A percentile compares a stretch with the other conserved stretches of the same genome.
phyloP scores from a whole-genome alignment of 1,284 basidiomycete species.

The Microbotryum scabiosae region DNA sequence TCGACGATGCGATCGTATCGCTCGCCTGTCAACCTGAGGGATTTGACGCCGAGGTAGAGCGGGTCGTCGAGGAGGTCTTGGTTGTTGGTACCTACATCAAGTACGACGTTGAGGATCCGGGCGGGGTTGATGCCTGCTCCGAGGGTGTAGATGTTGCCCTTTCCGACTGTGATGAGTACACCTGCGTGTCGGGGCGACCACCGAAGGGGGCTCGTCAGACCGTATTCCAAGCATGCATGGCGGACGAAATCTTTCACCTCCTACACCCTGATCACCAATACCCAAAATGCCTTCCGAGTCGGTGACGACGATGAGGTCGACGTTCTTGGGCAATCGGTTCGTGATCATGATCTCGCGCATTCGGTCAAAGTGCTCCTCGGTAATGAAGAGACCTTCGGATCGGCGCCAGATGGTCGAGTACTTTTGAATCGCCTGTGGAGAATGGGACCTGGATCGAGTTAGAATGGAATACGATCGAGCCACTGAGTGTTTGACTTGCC shows the following conservation, averaged over 20 bases:
- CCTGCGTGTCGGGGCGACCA: constrained; percentile 4
- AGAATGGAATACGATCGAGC: too few relatives aligned
- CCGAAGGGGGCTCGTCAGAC: constrained; percentile 43
- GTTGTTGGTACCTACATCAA: constrained; percentile 83
- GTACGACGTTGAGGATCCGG: constrained; percentile 66
- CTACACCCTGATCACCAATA: constrained; percentile 45
- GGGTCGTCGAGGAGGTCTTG: constrained; percentile 60
- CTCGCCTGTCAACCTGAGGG: constrained; percentile 55
- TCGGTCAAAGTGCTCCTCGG: constrained; percentile 54
- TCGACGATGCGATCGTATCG: constrained; percentile 61
- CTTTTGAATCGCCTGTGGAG: constrained; percentile 53
- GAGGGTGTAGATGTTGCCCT: constrained; percentile 62
- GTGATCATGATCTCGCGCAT: constrained; percentile 48
- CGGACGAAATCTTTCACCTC: constrained; percentile 9
- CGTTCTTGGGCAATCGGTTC: constrained; percentile 38
- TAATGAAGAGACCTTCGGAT: constrained; percentile 60
- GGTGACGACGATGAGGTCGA: constrained; percentile 67
- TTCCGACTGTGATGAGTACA: constrained; percentile 71
- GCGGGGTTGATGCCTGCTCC: constrained; percentile 71
- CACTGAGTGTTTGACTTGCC: too few relatives aligned
- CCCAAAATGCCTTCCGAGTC: constrained; percentile 76
- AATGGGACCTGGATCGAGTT: constrained; percentile 38
- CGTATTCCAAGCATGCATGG: constrained; percentile 38
- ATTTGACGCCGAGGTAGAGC: constrained; percentile 62
- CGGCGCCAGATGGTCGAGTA: constrained; percentile 72